Base-by-base conservation (phyloP, 768 basidiomycete genomes). In the Daedaleopsis nitida region DNA sequence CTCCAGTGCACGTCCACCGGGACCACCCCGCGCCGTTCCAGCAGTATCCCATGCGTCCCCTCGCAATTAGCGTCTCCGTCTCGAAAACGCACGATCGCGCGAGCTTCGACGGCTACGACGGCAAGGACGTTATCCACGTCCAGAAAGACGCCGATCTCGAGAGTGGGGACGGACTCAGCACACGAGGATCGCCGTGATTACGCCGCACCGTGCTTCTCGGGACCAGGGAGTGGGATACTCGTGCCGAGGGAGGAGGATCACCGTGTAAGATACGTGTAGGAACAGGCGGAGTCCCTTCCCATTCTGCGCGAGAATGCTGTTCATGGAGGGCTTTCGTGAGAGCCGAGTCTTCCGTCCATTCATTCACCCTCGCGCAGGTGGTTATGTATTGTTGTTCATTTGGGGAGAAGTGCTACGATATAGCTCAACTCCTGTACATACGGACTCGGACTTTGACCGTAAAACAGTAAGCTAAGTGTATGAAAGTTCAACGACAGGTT, bases 51-150 rank as follows among this genome's bases (percentile, higher is more conserved):
- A 52, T 62, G 24, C 51, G 57, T 19, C 61, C 61, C 19, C 56
- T 62, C 21, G 61, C 57, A 45, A 62, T 62, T 56, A 62, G 58
- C 47, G 61, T 58, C n/a, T 62, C 57, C 45, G 61, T 62, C 24
- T 58, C 56, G 17, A 44, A 52, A 14, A 58, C 57, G 44, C 56
- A 58, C 57, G 57, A 62, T 51, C 47, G 50, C 44, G 43, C 37
- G 14, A 62, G 61, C 52, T 62, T 62, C 42, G 61, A 62, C 7
- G 57, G 19, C n/a, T 58, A 42, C 45, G 57, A 62, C 38, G 44
- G 42, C 37, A 62, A 62, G 58, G 52, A 58, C 45, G 47, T 49
- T 10, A 24, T 49, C 21, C 47, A 24, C 14, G 47, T 49, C 8
- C 19, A 7, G 21, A 27, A 49, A 14, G 47, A 49, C 23, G 6